phyloP scores from a whole-genome alignment of 73 alveolate genomes.

The Paraurostyla sp. region DNA sequence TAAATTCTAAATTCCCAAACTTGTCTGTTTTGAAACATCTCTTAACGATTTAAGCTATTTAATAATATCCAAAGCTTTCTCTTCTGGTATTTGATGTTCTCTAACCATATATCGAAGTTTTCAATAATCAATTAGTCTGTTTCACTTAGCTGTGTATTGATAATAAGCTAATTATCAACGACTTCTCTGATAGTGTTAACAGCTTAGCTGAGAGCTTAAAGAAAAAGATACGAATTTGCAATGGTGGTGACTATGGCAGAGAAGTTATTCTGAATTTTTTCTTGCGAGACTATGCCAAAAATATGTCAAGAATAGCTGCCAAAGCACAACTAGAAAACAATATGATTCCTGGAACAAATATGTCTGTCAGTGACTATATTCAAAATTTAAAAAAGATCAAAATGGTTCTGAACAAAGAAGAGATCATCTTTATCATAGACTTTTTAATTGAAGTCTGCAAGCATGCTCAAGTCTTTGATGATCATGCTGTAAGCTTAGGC shows the following conservation, averaged over 20 bases:
- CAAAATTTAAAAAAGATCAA: neutral
- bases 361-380: neutral
- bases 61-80: conserved; percentile 45
- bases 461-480: conserved; percentile 34
- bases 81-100: conserved; percentile 36
- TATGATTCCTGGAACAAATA: neutral
- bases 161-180: neutral
- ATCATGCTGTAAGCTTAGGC: conserved; percentile 41
- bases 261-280: conserved; percentile 33
- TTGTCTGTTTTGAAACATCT: conserved; percentile 35
- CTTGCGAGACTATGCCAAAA: neutral
- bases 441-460: conserved; percentile 38
- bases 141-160: conserved; percentile 26
- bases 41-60: conserved; percentile 16
- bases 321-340: neutral
- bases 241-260: conserved; percentile 42
- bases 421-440: conserved; percentile 46
- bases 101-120: conserved; percentile 23
- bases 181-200: neutral
- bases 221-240: conserved; percentile 11
- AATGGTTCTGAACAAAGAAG: conserved; percentile 19
- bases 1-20: conserved; percentile 23
- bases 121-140: conserved; percentile 18
- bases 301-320: neutral
- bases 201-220: neutral